Conservation (phyloP, 306 rosid species). For the Medicago arabica region DNA sequence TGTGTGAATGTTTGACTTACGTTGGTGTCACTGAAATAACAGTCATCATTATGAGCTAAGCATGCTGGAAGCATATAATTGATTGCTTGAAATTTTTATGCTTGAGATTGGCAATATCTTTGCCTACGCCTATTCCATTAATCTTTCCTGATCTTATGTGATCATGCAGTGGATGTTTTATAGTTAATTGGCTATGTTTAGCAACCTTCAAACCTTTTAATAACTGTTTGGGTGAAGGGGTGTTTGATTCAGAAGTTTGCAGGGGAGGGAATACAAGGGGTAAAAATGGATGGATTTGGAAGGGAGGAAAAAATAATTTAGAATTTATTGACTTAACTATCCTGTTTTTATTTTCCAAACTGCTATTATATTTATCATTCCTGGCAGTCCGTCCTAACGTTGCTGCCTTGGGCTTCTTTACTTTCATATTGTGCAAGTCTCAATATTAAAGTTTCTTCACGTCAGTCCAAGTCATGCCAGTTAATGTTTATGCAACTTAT, state of each 20-base stretch:
- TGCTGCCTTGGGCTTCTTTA: not conserved
- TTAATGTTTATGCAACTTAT: not conserved
- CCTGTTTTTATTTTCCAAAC: not conserved
- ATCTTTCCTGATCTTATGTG: constrained; percentile 16
- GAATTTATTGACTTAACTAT: not conserved
- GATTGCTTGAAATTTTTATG: constrained; percentile 10
- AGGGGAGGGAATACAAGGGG: not conserved
- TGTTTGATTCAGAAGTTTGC: not conserved
- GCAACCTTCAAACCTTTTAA: not conserved
- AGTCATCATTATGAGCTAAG: not conserved
- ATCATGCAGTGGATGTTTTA: not conserved
- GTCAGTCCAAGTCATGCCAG: not conserved
- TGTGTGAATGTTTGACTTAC: not conserved
- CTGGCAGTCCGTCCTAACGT: not conserved
- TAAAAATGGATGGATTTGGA: not conserved
- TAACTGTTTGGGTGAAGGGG: not conserved
- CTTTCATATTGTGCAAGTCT: not conserved
- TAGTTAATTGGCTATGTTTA: not conserved
- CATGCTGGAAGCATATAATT: not conserved
- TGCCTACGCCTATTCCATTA: not conserved
- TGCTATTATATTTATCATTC: not conserved
- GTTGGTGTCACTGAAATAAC: constrained; percentile 31
- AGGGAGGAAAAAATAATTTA: not conserved
- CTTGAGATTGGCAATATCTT: not conserved
- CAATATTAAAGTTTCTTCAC: not conserved